phyloP scores from a whole-genome alignment of 768 basidiomycete species.

The Paxillus involutus region DNA sequence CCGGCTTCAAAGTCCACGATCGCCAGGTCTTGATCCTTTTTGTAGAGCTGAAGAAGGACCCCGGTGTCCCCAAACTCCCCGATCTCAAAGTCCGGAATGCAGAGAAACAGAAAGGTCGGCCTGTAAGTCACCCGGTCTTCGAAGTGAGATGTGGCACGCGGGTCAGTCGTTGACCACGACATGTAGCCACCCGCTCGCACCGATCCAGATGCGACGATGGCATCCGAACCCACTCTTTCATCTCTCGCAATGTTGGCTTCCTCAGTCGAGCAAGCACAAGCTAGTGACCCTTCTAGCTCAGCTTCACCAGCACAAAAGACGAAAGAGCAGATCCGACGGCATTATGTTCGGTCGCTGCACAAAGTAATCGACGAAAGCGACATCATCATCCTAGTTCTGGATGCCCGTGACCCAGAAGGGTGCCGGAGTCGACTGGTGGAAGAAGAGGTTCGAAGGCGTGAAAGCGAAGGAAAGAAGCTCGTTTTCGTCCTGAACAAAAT shows the following conservation, averaged over 20 bases:
- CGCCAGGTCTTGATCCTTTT: background rate
- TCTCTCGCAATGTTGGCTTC: conserved; percentile 56
- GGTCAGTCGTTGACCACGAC: background rate
- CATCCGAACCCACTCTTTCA: conserved; percentile 68
- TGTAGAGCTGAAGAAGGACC: conserved; percentile 83
- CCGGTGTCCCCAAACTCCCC: conserved; percentile 82
- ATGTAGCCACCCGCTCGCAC: conserved; percentile 24
- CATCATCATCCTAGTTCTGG: conserved; percentile 85
- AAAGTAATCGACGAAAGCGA: conserved; percentile 95
- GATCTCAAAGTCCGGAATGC: conserved; percentile 62
- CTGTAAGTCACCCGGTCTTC: conserved; percentile 31
- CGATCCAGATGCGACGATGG: conserved; percentile 64
- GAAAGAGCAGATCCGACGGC: conserved; percentile 66
- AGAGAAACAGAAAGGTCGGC: conserved; percentile 44
- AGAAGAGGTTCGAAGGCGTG: conserved; percentile 85
- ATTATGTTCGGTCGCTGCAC: conserved; percentile 79
- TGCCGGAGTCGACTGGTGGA: conserved; percentile 91
- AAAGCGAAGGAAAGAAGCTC: conserved; percentile 86
- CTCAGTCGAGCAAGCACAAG: conserved; percentile 15
- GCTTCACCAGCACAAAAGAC: conserved; percentile 42
- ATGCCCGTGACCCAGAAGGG: conserved; percentile 94
- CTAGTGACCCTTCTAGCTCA: conserved; percentile 29
- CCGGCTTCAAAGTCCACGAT: background rate
- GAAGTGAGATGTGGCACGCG: background rate
- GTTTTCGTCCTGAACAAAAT: conserved; percentile 97